phyloP scores from a whole-genome alignment of 768 basidiomycete genomes.

The Tricholoma sp. region DNA sequence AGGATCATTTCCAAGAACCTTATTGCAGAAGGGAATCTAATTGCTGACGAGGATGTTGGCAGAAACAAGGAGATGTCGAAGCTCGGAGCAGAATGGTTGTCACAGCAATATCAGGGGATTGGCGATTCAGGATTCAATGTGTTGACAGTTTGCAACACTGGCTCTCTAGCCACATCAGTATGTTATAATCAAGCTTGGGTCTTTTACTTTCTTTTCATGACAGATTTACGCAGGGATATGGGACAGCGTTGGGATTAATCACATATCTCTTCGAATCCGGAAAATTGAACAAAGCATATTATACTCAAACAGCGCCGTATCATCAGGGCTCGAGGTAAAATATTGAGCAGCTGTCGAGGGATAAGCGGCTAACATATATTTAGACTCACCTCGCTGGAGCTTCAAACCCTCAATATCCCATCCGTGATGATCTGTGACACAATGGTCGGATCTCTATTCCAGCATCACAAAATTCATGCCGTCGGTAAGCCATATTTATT shows the following conservation, averaged over 20 bases:
- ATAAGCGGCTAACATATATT: neutral
- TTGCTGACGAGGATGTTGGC: slow-evolving; percentile 86
- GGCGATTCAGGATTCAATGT: slow-evolving; percentile 57
- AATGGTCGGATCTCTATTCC: slow-evolving; percentile 94
- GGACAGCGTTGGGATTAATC: slow-evolving; percentile 91
- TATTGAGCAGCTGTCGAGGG: neutral
- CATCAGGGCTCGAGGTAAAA: slow-evolving; percentile 82
- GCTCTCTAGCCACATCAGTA: slow-evolving; percentile 90
- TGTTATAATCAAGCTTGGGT: slow-evolving; percentile 17
- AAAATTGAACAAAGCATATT: slow-evolving; percentile 79
- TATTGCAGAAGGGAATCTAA: slow-evolving; percentile 60
- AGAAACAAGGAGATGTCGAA: slow-evolving; percentile 83
- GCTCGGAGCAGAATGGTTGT: slow-evolving; percentile 83
- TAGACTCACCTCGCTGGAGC: slow-evolving; percentile 86
- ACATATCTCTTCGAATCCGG: slow-evolving; percentile 79
- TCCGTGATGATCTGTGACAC: slow-evolving; percentile 96
- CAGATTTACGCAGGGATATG: slow-evolving; percentile 70
- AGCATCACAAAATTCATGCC: slow-evolving; percentile 77
- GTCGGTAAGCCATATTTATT: slow-evolving; percentile 46
- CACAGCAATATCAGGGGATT: slow-evolving; percentile 39
- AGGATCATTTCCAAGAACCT: slow-evolving; percentile 52
- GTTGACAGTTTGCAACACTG: slow-evolving; percentile 96
- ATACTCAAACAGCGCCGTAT: slow-evolving; percentile 91
- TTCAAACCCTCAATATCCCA: slow-evolving; percentile 78
- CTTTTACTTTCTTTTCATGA: slow-evolving; percentile 1